phyloP scores from a whole-genome alignment of 768 basidiomycete species.

The Kwoniella bestiolae region DNA sequence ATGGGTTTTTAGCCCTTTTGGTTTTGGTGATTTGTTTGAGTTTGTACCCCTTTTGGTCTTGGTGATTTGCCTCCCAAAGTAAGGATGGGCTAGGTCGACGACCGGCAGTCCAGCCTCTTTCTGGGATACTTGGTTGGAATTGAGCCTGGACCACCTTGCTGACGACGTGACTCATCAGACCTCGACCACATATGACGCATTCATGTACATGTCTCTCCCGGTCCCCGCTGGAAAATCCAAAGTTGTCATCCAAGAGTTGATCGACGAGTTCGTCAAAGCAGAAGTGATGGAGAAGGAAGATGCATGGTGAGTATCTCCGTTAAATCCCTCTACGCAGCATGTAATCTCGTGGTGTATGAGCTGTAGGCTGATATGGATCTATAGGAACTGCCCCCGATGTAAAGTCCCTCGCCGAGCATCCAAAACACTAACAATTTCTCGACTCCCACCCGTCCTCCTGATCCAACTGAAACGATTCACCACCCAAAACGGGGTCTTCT shows the following conservation, averaged over 20 bases:
- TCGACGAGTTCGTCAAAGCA: conserved; percentile 86
- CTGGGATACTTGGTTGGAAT: no score
- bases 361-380: conserved; percentile 3
- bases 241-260: conserved; percentile 76
- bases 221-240: conserved; percentile 67
- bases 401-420: conserved; percentile 83
- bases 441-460: conserved; percentile 82
- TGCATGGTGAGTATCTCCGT: conserved; percentile 71
- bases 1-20: no score
- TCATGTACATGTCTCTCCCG: conserved; percentile 91
- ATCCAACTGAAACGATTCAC: conserved; percentile 52
- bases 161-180: conserved; percentile 66
- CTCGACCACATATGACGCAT: conserved; percentile 94
- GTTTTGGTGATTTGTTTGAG: no score
- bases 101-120: no score
- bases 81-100: no score
- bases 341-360: neutral
- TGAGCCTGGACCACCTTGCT: no score
- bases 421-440: conserved; percentile 85
- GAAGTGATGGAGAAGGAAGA: conserved; percentile 91
- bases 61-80: no score
- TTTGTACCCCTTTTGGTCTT: no score
- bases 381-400: conserved; percentile 92
- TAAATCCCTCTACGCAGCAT: neutral
- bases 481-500: conserved; percentile 63